A percentile compares a stretch with the other conserved stretches of the same genome.
These are phyloP conservation scores for Misopates orontium DNA, from an alignment of 257 asterid species.

Conservation along the genomic window DNA sequence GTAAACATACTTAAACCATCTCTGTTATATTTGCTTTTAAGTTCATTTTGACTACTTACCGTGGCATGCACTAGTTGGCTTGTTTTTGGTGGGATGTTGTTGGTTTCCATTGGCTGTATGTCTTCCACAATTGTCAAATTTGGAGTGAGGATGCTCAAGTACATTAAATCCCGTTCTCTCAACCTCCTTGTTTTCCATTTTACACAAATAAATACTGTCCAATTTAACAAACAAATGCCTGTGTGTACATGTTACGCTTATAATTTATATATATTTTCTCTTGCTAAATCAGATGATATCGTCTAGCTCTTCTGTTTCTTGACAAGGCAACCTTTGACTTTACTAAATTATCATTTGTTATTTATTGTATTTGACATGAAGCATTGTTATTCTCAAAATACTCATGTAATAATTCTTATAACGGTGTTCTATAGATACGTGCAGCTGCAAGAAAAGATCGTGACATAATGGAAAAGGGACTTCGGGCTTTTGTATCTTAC, in stretches of 20 bases:
- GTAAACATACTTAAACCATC: conserved; percentile 32
- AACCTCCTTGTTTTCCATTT: conserved; percentile 1
- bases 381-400: conserved; percentile 7
- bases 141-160: no score
- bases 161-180: background rate
- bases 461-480: conserved; percentile 95
- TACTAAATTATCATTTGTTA: background rate
- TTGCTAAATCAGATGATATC: conserved; percentile 1
- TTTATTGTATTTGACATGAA: background rate
- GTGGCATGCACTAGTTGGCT: conserved; percentile 3
- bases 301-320: background rate
- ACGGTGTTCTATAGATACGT: conserved; percentile 57
- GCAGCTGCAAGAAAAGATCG: conserved; percentile 80
- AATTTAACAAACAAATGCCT: background rate
- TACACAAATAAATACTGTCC: background rate
- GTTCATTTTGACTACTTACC: background rate
- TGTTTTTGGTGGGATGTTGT: background rate
- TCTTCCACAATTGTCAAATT: no score
- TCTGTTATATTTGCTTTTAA: background rate
- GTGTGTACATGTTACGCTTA: background rate
- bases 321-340: background rate
- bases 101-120: no score
- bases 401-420: conserved; percentile 14
- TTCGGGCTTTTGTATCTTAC: conserved; percentile 85
- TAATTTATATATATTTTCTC: background rate